Conservation (phyloP, 1,284 basidiomycete genomes). For the Ceratorhiza oryzae-sativae region DNA sequence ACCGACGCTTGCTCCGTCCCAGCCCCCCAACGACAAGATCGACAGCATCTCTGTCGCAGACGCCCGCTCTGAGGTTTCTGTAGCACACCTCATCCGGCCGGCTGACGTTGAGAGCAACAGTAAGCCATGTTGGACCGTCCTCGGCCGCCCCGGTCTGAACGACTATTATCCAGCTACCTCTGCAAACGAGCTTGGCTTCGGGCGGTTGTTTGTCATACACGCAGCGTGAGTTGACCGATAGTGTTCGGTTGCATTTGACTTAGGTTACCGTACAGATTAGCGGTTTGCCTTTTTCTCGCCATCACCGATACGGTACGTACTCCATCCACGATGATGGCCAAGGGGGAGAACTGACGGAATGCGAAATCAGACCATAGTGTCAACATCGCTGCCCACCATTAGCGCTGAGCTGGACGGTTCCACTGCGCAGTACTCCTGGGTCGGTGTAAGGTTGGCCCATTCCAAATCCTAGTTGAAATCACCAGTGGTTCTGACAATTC, state of each 20-base stretch:
- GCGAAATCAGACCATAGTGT: slow-evolving; percentile 68
- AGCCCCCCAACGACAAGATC: slow-evolving; percentile 21
- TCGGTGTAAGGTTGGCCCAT: slow-evolving; percentile 58
- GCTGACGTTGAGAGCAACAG: slow-evolving; percentile 26
- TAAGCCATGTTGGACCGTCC: too few species aligned
- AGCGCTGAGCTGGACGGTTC: slow-evolving; percentile 68
- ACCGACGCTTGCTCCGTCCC: slow-evolving; percentile 21
- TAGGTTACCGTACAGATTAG: slow-evolving; percentile 35
- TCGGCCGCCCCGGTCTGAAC: too few species aligned
- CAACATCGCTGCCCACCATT: slow-evolving; percentile 80
- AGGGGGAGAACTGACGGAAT: slow-evolving; percentile 42
- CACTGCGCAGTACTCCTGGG: slow-evolving; percentile 79
- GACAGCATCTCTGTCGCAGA: not conserved
- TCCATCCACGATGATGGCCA: slow-evolving; percentile 30
- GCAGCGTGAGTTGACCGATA: slow-evolving; percentile 38
- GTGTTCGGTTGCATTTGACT: slow-evolving; percentile 32
- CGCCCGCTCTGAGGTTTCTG: slow-evolving; percentile 9
- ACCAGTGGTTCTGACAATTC: not conserved
- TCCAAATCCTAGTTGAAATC: slow-evolving; percentile 14
- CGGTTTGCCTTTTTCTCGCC: slow-evolving; percentile 63
- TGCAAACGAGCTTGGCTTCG: slow-evolving; percentile 12
- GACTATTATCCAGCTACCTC: not conserved
- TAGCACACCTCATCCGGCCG: not conserved
- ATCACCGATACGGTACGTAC: slow-evolving; percentile 77
- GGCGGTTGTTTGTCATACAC: slow-evolving; percentile 38